Percentiles rank a stretch among this genome's conserved stretches.
phyloP scores from a whole-genome alignment of 352 stramenopile species.

The Pythium monospermum region DNA sequence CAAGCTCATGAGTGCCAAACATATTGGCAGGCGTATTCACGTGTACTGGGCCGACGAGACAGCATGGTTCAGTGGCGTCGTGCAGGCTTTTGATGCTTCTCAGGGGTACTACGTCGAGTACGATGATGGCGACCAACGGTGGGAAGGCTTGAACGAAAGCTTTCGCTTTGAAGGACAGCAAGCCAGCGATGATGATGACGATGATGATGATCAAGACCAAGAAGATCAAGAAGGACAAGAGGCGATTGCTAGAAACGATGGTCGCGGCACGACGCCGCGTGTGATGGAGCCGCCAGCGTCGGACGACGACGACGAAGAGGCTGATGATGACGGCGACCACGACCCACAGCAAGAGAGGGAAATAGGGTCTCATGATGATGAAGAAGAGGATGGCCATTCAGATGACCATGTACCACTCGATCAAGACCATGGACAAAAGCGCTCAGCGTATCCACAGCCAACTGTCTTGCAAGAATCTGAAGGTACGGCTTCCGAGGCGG shows the following conservation, averaged over 20 bases:
- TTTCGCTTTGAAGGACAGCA: conserved; percentile 33
- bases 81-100: conserved; percentile 33
- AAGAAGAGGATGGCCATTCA: not conserved
- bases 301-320: not conserved
- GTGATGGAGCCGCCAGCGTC: conserved; percentile 8
- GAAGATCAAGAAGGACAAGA: conserved; percentile 1
- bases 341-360: not conserved
- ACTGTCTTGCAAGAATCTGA: not conserved
- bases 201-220: not conserved
- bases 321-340: not conserved
- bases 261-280: conserved; percentile 1
- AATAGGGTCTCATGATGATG: not conserved
- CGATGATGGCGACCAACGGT: conserved; percentile 78
- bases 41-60: conserved; percentile 72
- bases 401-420: too few species aligned
- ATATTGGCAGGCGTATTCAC: conserved; percentile 53
- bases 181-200: conserved; percentile 6
- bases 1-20: conserved; percentile 19
- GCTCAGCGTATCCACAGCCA: conserved; percentile 17
- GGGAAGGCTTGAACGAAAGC: conserved; percentile 36
- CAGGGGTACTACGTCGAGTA: conserved; percentile 70
- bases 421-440: too few species aligned
- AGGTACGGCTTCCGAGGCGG: not conserved
- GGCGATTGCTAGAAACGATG: not conserved
- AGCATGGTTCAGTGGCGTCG: conserved; percentile 60